Evolutionary conservation across 1,284 basidiomycete species (phyloP).

Genomic region (Singerocomus rubriflavus): DNA sequence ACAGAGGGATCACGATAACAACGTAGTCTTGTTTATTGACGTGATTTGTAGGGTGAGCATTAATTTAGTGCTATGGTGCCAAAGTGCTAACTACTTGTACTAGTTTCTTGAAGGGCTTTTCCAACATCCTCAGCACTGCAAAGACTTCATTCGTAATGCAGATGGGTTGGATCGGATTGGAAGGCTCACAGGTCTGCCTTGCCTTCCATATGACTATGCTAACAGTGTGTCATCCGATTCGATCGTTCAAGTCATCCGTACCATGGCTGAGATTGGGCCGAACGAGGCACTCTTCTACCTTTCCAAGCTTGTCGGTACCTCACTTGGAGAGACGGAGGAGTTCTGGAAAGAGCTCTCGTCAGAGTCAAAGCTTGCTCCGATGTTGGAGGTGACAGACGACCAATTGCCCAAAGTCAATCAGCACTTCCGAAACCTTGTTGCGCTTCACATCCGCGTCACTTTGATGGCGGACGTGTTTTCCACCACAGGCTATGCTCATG

Average conservation of each 20-base stretch:
- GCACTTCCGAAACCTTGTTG: conserved; percentile 74
- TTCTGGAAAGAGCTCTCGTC: conserved; percentile 64
- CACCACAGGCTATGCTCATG: conserved; percentile 83
- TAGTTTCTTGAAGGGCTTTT: conserved; percentile 94
- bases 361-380: conserved; percentile 57
- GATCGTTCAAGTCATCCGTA: conserved; percentile 84
- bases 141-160: conserved; percentile 79
- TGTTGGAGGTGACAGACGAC: conserved; percentile 53
- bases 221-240: conserved; percentile 80
- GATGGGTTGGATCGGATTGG: conserved; percentile 80
- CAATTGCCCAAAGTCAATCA: conserved; percentile 55
- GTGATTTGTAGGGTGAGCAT: conserved; percentile 63
- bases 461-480: conserved; percentile 88
- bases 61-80: not conserved
- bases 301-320: conserved; percentile 67
- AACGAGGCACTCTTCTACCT: conserved; percentile 74
- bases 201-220: conserved; percentile 87
- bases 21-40: conserved; percentile 74
- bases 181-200: conserved; percentile 78
- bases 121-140: conserved; percentile 86
- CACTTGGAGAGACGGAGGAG: conserved; percentile 65
- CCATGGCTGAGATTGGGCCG: conserved; percentile 85
- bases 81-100: conserved; percentile 9
- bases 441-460: conserved; percentile 76
- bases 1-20: conserved; percentile 64